Evolutionary conservation across 805 yeast species (phyloP), one percentile per base, ranked within the genome.

Genomic region (Barnettozyma pratensis): DNA sequence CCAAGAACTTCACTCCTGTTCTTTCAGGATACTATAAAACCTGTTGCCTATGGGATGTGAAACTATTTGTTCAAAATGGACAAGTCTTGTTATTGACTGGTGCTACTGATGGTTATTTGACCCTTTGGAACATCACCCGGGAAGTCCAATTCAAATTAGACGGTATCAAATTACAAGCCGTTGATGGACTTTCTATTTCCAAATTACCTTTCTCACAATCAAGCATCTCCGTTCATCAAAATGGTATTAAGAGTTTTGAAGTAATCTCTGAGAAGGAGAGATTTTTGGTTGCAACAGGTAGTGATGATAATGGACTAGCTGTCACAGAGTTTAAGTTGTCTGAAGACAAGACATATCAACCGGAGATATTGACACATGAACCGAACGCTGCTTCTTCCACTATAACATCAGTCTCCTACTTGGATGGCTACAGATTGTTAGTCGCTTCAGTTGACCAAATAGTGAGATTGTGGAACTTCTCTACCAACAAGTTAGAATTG

Each of bases 371-470:
- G 0, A 58, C 71, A 1, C 73, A 75, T 52, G 64, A 68, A 5
- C 70, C 69, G 8, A 64, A 68, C 29, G 97, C 96, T 0, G 97
- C 96, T 3, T 79, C 97, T 0, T 85, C 97, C 0, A 87, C 97
- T 0, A 81, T 92, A 36, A 89, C 97, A 0, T 78, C 87, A 0
- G 68, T 89, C 2, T 65, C 72, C 0, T 37, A 62, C 4, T 52
- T 74, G 5, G 60, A 65, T 9, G 54, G 58, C 4, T 59, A 52
- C n/a, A 60, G 56, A 40, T 61, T 81, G 8, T 51, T 84, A 7
- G 85, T 85, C 1, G 79, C 86, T 0, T 84, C 96, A 0, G 96
- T 89, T 4, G 99, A 94, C 58, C 99, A 94, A 64, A 72, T 80
- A 5, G 70, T 87, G 0, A 73, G 85, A 46, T 44, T 75, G 5